phyloP scores from a whole-genome alignment of 371 early-diverging fungal species.

The Coemansia sp. region DNA sequence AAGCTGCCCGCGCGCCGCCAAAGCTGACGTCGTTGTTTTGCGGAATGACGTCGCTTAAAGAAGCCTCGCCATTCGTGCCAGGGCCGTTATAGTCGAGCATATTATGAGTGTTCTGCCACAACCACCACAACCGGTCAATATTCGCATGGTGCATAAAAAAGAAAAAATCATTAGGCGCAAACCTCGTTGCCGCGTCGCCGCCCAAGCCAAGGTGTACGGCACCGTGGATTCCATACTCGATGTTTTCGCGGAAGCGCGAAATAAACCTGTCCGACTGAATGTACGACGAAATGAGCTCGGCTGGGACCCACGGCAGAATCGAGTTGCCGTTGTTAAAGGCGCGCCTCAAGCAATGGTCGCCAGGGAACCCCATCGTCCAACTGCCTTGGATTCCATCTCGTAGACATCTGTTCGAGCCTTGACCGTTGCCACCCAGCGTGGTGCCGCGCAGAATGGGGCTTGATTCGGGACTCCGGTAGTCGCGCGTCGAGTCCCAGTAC shows the following conservation, averaged over 20 bases:
- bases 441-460: conserved; percentile 36
- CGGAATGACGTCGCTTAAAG: conserved; percentile 37
- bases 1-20: conserved; percentile 24
- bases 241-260: conserved; percentile 47
- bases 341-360: conserved; percentile 50
- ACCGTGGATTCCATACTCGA: conserved; percentile 56
- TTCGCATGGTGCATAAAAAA: conserved; percentile 58
- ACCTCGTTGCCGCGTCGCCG: conserved; percentile 54
- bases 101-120: conserved; percentile 52
- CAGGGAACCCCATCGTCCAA: conserved; percentile 34
- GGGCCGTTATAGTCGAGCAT: conserved; percentile 37
- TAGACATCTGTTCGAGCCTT: conserved; percentile 27
- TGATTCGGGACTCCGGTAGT: conserved; percentile 40
- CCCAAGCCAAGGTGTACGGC: conserved; percentile 55
- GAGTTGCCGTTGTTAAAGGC: conserved; percentile 36
- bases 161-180: conserved; percentile 56
- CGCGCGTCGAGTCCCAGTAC: conserved; percentile 52
- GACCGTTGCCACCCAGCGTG: conserved; percentile 50
- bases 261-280: conserved; percentile 28
- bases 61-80: conserved; percentile 28
- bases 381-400: conserved; percentile 33
- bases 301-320: conserved; percentile 51
- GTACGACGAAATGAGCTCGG: conserved; percentile 50
- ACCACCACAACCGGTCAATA: conserved; percentile 58
- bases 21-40: conserved; percentile 22